Evolutionary conservation across 768 basidiomycete species (phyloP), one percentile per base, ranked within the genome.

Genomic region (Vishniacozyma victoriae): DNA sequence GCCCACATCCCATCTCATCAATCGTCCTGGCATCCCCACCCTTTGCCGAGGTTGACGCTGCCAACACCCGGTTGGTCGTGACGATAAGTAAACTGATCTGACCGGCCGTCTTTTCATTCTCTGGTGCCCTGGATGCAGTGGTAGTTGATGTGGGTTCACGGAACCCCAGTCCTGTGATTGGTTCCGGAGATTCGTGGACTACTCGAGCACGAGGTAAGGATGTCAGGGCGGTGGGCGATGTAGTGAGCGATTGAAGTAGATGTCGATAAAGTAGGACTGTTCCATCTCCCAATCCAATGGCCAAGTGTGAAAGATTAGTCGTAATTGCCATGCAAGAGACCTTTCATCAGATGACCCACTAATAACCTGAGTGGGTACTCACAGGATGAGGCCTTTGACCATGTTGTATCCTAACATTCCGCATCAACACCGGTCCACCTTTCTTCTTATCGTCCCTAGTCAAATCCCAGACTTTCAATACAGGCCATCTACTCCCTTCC

Each of bases 281-380:
- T 20, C 95, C 95, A 63, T 96, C 92, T 5, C 83, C 90, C n/a
- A 97, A 79, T 13, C 92, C 95, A 33, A 97, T 80, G 5, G 92
- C 85, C 20, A 99, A 80, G 69, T 91, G 87, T 0, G 86, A 80
- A 3, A 95, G 76, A 15, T 79, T 78, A 5, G 80, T 74, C 0
- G 92, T 86, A 18, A 91, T 75, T 0, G 91, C 87, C 35, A 95
- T 75, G 1, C 84, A 80, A 2, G 87, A 82, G 11, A 92, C 82
- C 81, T 86, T 52, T 41, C 24, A 20, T 35, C n/a, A 24, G 40
- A 39, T 18, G 15, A 19, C 4, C n/a, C 24, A n/a, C 16, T 31
- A 41, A 24, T 38, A 38, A 35, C 40, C 23, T 29, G 42, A 27
- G 39, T 36, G 26, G 19, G n/a, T 19, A 52, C 62, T 46, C 60